These are phyloP conservation scores for Chalciporus pseudorubinellus DNA, from an alignment of 768 basidiomycete species.

Conservation along the genomic window DNA sequence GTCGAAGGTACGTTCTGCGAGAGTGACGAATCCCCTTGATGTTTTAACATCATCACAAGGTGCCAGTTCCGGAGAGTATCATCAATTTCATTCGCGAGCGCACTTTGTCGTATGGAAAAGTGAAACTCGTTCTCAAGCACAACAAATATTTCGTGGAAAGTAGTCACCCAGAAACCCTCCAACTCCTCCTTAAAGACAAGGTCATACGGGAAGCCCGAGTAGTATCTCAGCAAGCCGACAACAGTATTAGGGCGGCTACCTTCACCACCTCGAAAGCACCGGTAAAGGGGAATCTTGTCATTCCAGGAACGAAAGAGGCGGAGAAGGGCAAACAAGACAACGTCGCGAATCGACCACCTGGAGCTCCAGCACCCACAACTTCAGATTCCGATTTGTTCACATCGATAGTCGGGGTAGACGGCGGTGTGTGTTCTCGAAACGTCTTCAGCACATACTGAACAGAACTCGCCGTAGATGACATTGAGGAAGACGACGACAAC, in stretches of 20 bases:
- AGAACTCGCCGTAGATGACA: slow-evolving; percentile 63
- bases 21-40: slow-evolving; percentile 1
- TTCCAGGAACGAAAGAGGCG: slow-evolving; percentile 79
- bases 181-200: slow-evolving; percentile 81
- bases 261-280: slow-evolving; percentile 84
- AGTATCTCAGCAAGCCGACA: slow-evolving; percentile 62
- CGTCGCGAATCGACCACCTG: slow-evolving; percentile 31
- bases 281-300: slow-evolving; percentile 75
- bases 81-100: slow-evolving; percentile 86
- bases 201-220: slow-evolving; percentile 84
- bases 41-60: slow-evolving; percentile 42
- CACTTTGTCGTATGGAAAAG: slow-evolving; percentile 96
- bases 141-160: slow-evolving; percentile 98
- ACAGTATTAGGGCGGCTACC: slow-evolving; percentile 70
- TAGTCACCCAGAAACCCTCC: slow-evolving; percentile 89
- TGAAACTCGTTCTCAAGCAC: slow-evolving; percentile 96
- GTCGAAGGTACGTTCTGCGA: slow-evolving; percentile 53
- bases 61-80: slow-evolving; percentile 88
- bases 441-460: neutral
- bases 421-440: slow-evolving; percentile 47
- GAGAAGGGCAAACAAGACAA: slow-evolving; percentile 69
- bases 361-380: slow-evolving; percentile 26
- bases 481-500: slow-evolving; percentile 96
- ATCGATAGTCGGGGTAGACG: slow-evolving; percentile 93
- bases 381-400: slow-evolving; percentile 84